Evolutionary conservation across 106 monocot species (phyloP).

Genomic region (Dendrobium officinale): DNA sequence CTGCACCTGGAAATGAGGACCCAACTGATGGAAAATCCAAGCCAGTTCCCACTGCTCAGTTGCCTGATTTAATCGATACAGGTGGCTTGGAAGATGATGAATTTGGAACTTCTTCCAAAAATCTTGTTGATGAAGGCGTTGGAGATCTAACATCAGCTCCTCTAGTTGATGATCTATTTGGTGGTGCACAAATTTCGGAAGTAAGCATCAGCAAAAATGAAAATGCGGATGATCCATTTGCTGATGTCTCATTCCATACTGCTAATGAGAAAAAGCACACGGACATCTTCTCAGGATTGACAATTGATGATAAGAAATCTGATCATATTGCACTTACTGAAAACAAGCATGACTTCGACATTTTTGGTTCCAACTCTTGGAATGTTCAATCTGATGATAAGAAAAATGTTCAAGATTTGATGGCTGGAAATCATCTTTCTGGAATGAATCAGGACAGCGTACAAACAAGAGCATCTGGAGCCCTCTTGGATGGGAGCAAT

Average conservation of each 20-base stretch:
- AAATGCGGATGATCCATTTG: conserved; percentile 72
- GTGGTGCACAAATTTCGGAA: conserved; percentile 22
- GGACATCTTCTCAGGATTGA: conserved; percentile 79
- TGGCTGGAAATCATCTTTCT: conserved; percentile 50
- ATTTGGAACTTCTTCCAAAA: conserved; percentile 23
- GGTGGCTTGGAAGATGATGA: conserved; percentile 35
- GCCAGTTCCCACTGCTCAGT: conserved; percentile 31
- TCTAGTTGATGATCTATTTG: conserved; percentile 73
- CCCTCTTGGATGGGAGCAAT: conserved; percentile 17
- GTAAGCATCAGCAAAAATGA: conserved; percentile 15
- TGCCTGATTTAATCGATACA: conserved; percentile 96
- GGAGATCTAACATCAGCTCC: conserved; percentile 22
- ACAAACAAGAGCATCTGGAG: conserved; percentile 19
- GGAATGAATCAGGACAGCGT: conserved; percentile 20
- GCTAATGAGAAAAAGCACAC: conserved; percentile 36
- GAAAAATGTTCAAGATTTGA: conserved; percentile 44
- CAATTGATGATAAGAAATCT: conserved; percentile 47
- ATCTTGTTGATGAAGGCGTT: conserved; percentile 15
- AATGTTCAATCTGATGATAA: conserved; percentile 11
- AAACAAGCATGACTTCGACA: conserved; percentile 37
- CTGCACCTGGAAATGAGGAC: conserved; percentile 18
- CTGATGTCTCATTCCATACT: conserved; percentile 86
- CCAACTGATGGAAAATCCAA: conserved; percentile 27
- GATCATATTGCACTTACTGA: neutral
- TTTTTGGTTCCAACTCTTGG: conserved; percentile 40